Evolutionary conservation across 352 stramenopile species (phyloP), one percentile per base, ranked within the genome.

Genomic region (Phytophthora meadii): DNA sequence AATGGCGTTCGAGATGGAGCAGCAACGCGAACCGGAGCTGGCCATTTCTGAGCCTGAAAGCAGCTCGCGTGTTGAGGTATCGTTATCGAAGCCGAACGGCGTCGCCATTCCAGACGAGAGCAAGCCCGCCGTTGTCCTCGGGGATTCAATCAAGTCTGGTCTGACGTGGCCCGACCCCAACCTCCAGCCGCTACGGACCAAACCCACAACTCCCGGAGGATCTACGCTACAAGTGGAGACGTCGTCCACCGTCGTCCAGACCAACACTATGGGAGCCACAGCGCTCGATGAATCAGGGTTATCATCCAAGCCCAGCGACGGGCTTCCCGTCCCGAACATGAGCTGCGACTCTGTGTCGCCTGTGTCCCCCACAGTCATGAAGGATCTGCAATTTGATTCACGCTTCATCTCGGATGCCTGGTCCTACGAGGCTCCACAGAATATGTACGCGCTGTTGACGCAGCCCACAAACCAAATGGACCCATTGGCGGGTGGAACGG

Each of bases 361-460:
- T 42, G 54, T 79, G 49, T 77, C 70, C 4, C 67, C 67, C 15
- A 65, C 52, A 9, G 56, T 65, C 32, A 63, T 71, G 51, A 84
- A 80, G 42, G 74, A 84, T n/a, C 37, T 84, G 34, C 68, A 71
- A 37, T 85, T 85, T 37, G 76, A 85, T 51, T 69, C 79, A 5
- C 64, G 79, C 9, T 81, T 81, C 36, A 73, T 85, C 9, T 68
- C 73, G 4, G 76, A 85, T 12, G 64, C 68, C 42, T 88, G 74
- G 63, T 68, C 63, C 4, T 79, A 77, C 41, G 79, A 88, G 40
- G 76, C 74, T 10, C 77, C 79, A 11, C 79, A 83, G 47, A 82
- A 77, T 42, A 82, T 88, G 57, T 88, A 84, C 66, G 77, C 72
- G 17, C 51, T 86, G 48, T 53, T 83, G 49, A 70, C 63, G 22